Percentiles rank a stretch among this genome's conserved stretches.
These are phyloP conservation scores for Bocquillonia castaneifolia DNA, from an alignment of 441 rosid species.

Conservation along the genomic window DNA sequence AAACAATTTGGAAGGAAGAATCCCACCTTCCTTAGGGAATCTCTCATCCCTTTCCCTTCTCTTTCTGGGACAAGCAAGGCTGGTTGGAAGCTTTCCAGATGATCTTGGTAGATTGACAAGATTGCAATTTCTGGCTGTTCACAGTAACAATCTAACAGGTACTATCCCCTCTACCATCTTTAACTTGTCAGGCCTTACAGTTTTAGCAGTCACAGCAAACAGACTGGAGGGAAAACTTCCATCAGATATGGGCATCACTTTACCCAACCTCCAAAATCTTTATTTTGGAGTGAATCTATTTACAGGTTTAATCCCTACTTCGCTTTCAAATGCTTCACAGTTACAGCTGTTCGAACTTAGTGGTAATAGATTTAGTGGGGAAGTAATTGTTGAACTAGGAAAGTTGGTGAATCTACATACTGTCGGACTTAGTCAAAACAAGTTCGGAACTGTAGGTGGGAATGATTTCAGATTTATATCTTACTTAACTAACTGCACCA, in stretches of 20 bases:
- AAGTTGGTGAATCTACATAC: background rate
- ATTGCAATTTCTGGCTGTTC: background rate
- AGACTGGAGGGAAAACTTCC: background rate
- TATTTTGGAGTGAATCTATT: background rate
- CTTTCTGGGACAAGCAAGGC: background rate
- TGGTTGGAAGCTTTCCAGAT: constrained; percentile 7
- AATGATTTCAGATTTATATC: constrained; percentile 5
- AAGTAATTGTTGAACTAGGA: background rate
- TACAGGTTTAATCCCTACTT: constrained; percentile 4
- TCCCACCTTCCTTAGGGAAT: constrained; percentile 7
- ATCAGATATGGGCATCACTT: background rate
- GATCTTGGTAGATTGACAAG: background rate
- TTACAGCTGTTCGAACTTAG: background rate
- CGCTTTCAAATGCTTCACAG: constrained; percentile 3
- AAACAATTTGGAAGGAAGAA: background rate
- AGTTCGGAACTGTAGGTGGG: background rate
- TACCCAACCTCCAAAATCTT: background rate
- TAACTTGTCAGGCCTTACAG: background rate
- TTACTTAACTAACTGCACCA: constrained; percentile 4
- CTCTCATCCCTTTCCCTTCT: background rate
- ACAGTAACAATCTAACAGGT: background rate
- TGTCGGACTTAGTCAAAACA: background rate
- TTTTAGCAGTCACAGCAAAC: background rate
- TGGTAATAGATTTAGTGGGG: background rate
- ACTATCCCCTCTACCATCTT: background rate